phyloP scores from a whole-genome alignment of 176 grass and related monocot species.

The Puccinellia tenuiflora region DNA sequence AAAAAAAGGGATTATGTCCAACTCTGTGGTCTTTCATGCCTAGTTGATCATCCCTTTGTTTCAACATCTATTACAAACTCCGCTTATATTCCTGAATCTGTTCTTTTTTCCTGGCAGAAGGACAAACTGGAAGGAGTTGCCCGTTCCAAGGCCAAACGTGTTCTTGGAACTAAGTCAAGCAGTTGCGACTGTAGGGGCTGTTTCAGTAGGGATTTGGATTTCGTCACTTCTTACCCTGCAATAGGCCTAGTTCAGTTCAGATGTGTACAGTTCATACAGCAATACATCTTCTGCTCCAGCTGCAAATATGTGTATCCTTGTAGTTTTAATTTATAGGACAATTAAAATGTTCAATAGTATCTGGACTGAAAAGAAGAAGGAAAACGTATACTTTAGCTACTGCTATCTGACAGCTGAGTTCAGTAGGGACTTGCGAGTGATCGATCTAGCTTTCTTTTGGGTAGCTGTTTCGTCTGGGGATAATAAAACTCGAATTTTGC shows the following conservation, averaged over 20 bases:
- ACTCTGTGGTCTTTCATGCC: neutral
- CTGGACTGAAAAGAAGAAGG: neutral
- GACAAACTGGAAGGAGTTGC: conserved; percentile 90
- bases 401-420: neutral
- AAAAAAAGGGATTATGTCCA: neutral
- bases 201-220: conserved; percentile 81
- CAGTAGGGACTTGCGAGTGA: neutral
- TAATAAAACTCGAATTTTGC: neutral
- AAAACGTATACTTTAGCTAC: conserved; percentile 6
- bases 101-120: conserved; percentile 39
- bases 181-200: conserved; percentile 61
- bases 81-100: conserved; percentile 1
- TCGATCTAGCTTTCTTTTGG: neutral
- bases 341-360: conserved; percentile 5
- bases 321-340: conserved; percentile 5
- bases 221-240: conserved; percentile 58
- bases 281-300: neutral
- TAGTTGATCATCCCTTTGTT: neutral
- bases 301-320: conserved; percentile 40
- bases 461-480: neutral
- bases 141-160: conserved; percentile 52
- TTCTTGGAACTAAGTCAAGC: conserved; percentile 88
- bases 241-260: conserved; percentile 27
- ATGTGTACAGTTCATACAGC: conserved; percentile 10
- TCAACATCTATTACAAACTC: neutral